A percentile compares a stretch with the other conserved stretches of the same genome.
These are phyloP conservation scores for Aegilops sharonensis DNA, from an alignment of 176 grass and related monocot genomes.

Conservation along the genomic window DNA sequence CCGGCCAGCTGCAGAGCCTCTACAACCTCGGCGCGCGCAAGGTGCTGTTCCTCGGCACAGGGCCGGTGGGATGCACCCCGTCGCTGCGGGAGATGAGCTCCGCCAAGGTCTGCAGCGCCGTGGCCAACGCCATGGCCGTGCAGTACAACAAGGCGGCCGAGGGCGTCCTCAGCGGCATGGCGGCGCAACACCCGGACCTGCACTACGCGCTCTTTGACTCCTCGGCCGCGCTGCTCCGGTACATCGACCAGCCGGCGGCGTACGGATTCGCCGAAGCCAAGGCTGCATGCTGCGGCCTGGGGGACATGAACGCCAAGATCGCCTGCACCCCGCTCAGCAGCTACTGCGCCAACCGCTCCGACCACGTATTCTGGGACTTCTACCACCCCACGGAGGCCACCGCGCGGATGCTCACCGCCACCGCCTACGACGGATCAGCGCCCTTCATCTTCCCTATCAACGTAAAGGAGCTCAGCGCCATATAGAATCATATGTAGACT, in stretches of 20 bases:
- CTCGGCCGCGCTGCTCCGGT: conserved; percentile 42
- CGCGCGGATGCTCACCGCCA: conserved; percentile 36
- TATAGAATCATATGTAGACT: too few species aligned
- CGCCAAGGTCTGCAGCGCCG: conserved; percentile 37
- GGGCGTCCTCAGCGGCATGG: conserved; percentile 38
- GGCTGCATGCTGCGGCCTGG: conserved; percentile 68
- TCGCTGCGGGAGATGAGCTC: conserved; percentile 52
- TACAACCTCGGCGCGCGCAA: conserved; percentile 74
- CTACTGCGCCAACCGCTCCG: too few species aligned
- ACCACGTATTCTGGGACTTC: too few species aligned
- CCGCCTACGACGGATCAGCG: conserved; percentile 45
- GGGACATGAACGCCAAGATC: too few species aligned
- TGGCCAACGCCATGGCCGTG: conserved; percentile 47
- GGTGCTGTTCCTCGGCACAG: conserved; percentile 62
- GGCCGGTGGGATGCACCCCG: conserved; percentile 71
- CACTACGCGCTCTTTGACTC: conserved; percentile 74
- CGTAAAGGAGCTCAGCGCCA: not conserved
- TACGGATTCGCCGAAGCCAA: conserved; percentile 58
- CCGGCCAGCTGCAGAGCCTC: conserved; percentile 57
- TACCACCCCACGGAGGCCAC: too few species aligned
- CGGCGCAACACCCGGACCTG: conserved; percentile 12
- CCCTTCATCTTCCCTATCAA: conserved; percentile 59
- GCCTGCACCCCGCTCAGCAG: too few species aligned
- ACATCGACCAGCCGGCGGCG: conserved; percentile 48
- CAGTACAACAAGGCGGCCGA: conserved; percentile 56